Evolutionary conservation across 2,329 filamentous ascomycete species (phyloP), one percentile per base, ranked within the genome.

Genomic region (Arthrobotrys entomopaga): DNA sequence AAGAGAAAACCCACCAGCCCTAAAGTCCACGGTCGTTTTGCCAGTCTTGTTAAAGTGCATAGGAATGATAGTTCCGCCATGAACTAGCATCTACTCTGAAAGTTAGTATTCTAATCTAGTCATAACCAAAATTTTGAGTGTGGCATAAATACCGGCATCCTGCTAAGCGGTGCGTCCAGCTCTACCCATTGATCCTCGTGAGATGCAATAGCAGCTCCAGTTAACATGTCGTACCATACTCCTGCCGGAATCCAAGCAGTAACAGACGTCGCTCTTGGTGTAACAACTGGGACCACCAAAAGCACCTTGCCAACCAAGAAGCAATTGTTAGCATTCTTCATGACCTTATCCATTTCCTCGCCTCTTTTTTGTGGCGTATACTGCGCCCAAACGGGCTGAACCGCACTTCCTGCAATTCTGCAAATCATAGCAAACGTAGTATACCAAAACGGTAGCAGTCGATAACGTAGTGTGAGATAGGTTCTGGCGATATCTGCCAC

Each of bases 361-460:
- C 26, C 11, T 34, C 29, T 34, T 5, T 60, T 54, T n/a, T 59
- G 24, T 22, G 70, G 70, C 0, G 34, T 29, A 29, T 67, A 67
- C 10, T 53, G 34, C 2, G 70, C 63, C 71, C 71, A 75, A 22
- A 75, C 65, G 1, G 71, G 71, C 38, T 70, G 71, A 13, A 75
- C 53, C n/a, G 70, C 64, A 38, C 70, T 74, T 6, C 70, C 70
- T 29, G 63, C 70, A 1, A 13, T 2, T 2, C 19, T 38, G 1
- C 22, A 26, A 15, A 59, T 52, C 8, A 22, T 67, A 1, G 63
- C 63, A 42, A 67, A 74, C 16, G 57, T 63, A 6, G 71, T 75
- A 49, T 75, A 70, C 71, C 71, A 75, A n/a, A 69, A 70, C 3
- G 71, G 71, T n/a, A 75, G 38, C 3, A 75, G 26, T n/a, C 65